A percentile compares a stretch with the other conserved stretches of the same genome.
Evolutionary conservation across 2,329 filamentous ascomycete genomes (phyloP).

Genomic region (Aspergillus flavus): DNA sequence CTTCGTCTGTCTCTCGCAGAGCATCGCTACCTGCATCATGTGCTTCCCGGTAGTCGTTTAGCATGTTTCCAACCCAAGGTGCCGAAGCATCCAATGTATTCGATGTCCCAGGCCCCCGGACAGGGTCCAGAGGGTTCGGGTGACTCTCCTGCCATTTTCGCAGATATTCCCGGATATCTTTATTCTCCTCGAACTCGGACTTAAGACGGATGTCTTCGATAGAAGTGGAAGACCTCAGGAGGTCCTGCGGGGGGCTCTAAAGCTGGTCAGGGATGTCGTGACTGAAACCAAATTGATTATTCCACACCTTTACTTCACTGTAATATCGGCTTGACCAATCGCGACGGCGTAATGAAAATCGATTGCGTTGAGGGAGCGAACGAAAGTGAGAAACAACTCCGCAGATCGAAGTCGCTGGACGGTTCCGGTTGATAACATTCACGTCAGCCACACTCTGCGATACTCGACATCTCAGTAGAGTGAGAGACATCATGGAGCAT

Average conservation of each 20-base stretch:
- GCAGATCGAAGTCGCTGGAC: not conserved
- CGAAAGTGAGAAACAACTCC: conserved; percentile 4
- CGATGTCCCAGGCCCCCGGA: conserved; percentile 25
- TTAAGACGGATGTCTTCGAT: conserved; percentile 32
- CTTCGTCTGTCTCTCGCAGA: conserved; percentile 26
- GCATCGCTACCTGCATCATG: conserved; percentile 30
- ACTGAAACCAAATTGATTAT: not conserved
- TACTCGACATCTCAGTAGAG: conserved; percentile 23
- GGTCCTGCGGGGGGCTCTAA: conserved; percentile 8
- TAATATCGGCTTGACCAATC: not conserved
- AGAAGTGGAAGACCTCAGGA: conserved; percentile 13
- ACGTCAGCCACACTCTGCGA: conserved; percentile 11
- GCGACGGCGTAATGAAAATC: not conserved
- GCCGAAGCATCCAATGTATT: conserved; percentile 13
- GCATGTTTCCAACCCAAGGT: conserved; percentile 35
- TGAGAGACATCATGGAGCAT: conserved; percentile 26
- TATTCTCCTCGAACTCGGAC: conserved; percentile 39
- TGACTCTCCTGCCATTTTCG: conserved; percentile 42
- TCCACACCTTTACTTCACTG: conserved; percentile 1
- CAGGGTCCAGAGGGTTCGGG: conserved; percentile 32
- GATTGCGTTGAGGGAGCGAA: not conserved
- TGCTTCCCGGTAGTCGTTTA: conserved; percentile 35
- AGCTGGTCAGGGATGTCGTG: not conserved
- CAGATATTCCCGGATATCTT: conserved; percentile 46
- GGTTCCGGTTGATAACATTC: conserved; percentile 1